Percentiles rank a stretch among this genome's conserved stretches.
Conservation (phyloP, 2,329 filamentous ascomycete genomes). For the Alternaria solani region DNA sequence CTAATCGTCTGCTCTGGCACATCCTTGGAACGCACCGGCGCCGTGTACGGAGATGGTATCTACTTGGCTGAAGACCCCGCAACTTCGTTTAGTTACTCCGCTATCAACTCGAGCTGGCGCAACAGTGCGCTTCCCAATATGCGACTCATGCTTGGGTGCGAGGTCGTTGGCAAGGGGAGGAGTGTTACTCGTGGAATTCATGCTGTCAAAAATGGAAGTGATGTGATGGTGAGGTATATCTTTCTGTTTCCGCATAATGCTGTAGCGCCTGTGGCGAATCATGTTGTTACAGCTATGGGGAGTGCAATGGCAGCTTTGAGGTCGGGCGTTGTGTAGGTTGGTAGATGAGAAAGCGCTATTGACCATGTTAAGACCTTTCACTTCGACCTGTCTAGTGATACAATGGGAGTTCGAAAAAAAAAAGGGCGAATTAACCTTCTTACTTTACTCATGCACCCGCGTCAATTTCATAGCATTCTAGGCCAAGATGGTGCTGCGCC, state of each 20-base stretch:
- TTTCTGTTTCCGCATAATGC: conserved; percentile 32
- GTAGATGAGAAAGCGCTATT: not conserved
- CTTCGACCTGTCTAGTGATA: not conserved
- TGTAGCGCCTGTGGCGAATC: conserved; percentile 29
- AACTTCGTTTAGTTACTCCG: conserved; percentile 35
- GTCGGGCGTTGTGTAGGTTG: conserved; percentile 19
- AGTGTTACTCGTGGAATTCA: conserved; percentile 32
- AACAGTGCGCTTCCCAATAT: conserved; percentile 38
- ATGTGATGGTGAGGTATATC: conserved; percentile 47
- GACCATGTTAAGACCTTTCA: not conserved
- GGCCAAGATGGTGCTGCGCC: not conserved
- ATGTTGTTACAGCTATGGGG: conserved; percentile 31
- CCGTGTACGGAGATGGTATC: conserved; percentile 44
- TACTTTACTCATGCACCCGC: not conserved
- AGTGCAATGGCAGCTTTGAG: conserved; percentile 32
- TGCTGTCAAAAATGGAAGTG: conserved; percentile 36
- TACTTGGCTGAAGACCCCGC: conserved; percentile 43
- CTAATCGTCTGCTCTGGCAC: conserved; percentile 39
- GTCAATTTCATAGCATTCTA: not conserved
- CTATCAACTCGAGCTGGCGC: conserved; percentile 32
- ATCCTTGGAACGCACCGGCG: conserved; percentile 40
- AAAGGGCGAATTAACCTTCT: not conserved
- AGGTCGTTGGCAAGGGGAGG: conserved; percentile 35
- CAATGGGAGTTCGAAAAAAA: not conserved
- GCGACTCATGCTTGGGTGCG: conserved; percentile 41